A percentile compares a stretch with the other conserved stretches of the same genome.
These are phyloP conservation scores for Microthyrium microscopicum DNA, from an alignment of 2,329 filamentous ascomycete species.

Conservation along the genomic window DNA sequence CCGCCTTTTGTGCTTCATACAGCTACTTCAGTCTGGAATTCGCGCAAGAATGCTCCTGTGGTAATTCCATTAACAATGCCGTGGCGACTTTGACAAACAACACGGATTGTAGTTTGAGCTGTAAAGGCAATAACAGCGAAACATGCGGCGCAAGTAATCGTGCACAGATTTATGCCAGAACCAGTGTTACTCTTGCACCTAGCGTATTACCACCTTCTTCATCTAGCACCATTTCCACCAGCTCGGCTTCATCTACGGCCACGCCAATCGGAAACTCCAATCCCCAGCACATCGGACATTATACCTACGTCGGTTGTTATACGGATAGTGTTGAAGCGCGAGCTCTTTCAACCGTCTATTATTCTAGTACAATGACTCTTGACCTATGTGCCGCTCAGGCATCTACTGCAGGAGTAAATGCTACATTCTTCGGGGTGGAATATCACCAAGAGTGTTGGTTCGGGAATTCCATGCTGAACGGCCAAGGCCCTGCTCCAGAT, in stretches of 20 bases:
- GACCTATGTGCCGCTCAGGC: constrained; percentile 8
- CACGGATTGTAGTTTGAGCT: constrained; percentile 6
- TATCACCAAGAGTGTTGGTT: constrained; percentile 7
- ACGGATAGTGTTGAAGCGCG: constrained; percentile 5
- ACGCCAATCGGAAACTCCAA: not conserved
- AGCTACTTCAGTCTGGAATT: constrained; percentile 7
- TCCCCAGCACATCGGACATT: constrained; percentile 2
- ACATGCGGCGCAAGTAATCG: constrained; percentile 7
- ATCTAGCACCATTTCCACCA: not conserved
- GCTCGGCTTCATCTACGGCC: not conserved
- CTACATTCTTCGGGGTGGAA: constrained; percentile 6
- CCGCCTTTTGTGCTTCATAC: constrained; percentile 5
- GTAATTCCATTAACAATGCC: constrained; percentile 5
- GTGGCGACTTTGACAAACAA: constrained; percentile 5
- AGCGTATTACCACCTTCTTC: not conserved
- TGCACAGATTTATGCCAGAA: constrained; percentile 9
- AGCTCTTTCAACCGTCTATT: constrained; percentile 2
- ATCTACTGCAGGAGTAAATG: not conserved
- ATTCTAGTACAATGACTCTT: constrained; percentile 6
- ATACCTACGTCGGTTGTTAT: constrained; percentile 7
- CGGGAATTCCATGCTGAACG: not conserved
- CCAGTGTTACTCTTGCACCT: constrained; percentile 1
- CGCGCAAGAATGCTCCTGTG: constrained; percentile 11
- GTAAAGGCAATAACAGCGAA: constrained; percentile 8
- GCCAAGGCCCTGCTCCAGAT: not conserved